Evolutionary conservation across 2,329 filamentous ascomycete genomes (phyloP), one percentile per base, ranked within the genome.

Genomic region (Phialophora macrospora): DNA sequence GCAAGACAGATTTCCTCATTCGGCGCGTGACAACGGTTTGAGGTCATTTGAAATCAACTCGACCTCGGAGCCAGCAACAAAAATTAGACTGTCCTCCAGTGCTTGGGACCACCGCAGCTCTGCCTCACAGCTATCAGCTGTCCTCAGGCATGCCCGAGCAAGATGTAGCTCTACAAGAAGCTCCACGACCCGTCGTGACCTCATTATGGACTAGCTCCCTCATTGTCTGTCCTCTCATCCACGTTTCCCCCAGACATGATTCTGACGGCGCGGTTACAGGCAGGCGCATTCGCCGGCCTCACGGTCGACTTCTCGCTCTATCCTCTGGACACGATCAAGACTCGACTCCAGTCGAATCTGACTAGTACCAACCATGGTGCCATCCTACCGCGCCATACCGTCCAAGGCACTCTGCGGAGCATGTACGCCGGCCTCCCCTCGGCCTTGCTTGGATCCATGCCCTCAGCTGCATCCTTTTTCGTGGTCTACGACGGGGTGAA

Each of bases 261-360:
- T 66, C 61, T 65, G 51, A 64, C 66, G 32, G 55, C 24, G 14
- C 24, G 48, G 32, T 60, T 17, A 57, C 73, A 90, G 83, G 92
- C 95, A 72, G 95, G 95, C 78, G 95, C 89, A 75, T 82, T 97
- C 71, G 95, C 95, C 72, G 95, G 95, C 76, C 95, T 95, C 55
- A 96, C 93, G 14, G 95, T 98, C 79, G 95, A 99, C 85, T 89
- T 97, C 74, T 93, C 93, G 63, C 91, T 99, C 76, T 99, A 91
- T 83, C 95, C 95, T 0, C 92, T 99, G 83, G 96, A 99, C 85
- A 99, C 95, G 0, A 89, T 99, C 76, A 99, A 99, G 82, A 99
- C 96, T 51, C 93, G 95, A 17, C 91, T 99, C 6, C 95, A 99
- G 81, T 92, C 93, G 69, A 86, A 86, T 55, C 77, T 84, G 63